Base-by-base conservation (phyloP, 345 rosid genomes). In the Heritiera littoralis region DNA sequence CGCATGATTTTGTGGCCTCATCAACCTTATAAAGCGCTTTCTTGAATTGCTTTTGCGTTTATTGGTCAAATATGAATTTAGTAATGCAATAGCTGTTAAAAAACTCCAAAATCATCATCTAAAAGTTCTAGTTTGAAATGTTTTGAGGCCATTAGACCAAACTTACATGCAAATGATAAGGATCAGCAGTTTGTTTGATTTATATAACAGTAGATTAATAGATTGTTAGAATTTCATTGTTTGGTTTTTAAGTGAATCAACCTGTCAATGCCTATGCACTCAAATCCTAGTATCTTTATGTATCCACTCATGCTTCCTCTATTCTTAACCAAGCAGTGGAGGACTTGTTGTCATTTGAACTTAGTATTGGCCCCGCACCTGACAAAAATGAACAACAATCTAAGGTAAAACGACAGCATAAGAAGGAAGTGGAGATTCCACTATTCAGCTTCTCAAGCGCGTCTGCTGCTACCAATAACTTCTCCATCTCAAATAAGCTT, bases 391-490 rank as follows among this genome's bases (percentile, higher is more conserved):
- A 20, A 32, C 78, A 20, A 32, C 78, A 18, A 3, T 13, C 40
- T 28, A 11, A 45, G 7, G 43, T 28, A 38, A 2, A 40, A 14
- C 51, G 13, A 43, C 18, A 4, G 43, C 51, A 43, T 8, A 48
- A 75, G 12, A 45, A 18, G 14, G 66, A 58, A 23, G 66, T 75
- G 38, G 78, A 75, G 40, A 75, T 60, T 61, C 78, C 78, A 11
- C 12, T 75, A 45, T 75, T 75, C 69, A 75, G 78, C 58, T 60
- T 75, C 32, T 75, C 78, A 1, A 75, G 78, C n/a, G 69, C 45
- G 3, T 61, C 43, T 20, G 69, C 69, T 41, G 78, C 78, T 15
- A 45, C 78, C 18, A 35, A 60, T 28, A 28, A 61, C 28, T 75
- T 61, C 78, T 75, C 69, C 2, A 3, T 45, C 40, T 75, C 78